Evolutionary conservation across 2,329 filamentous ascomycete species (phyloP).

Genomic region (Botrytis aclada): DNA sequence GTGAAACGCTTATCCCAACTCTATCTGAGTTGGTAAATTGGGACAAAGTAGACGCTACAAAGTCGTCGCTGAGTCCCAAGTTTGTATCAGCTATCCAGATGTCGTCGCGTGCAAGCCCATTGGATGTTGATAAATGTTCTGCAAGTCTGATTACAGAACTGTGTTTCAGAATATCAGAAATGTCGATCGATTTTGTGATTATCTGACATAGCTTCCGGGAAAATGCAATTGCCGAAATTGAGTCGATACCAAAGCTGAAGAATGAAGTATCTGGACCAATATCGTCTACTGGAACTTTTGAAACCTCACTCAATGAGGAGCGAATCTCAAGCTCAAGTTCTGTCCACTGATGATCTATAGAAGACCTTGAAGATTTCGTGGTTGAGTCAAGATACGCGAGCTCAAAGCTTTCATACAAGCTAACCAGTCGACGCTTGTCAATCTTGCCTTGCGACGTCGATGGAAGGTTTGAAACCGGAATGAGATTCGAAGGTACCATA

Average conservation of each 20-base stretch:
- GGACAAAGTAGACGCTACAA: slow-evolving; percentile 24
- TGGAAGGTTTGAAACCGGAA: slow-evolving; percentile 68
- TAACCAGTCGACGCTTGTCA: slow-evolving; percentile 55
- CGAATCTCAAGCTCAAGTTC: slow-evolving; percentile 54
- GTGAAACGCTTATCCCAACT: slow-evolving; percentile 57
- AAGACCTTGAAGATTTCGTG: slow-evolving; percentile 23
- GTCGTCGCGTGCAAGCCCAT: neutral
- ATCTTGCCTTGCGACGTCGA: slow-evolving; percentile 73
- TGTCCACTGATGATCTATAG: slow-evolving; percentile 45
- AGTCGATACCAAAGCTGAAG: slow-evolving; percentile 76
- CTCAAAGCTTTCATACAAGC: slow-evolving; percentile 47
- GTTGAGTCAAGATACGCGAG: slow-evolving; percentile 44
- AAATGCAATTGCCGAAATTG: slow-evolving; percentile 73
- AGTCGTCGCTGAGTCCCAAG: slow-evolving; percentile 31
- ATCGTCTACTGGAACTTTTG: slow-evolving; percentile 40
- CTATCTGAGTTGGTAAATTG: slow-evolving; percentile 30
- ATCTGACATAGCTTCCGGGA: slow-evolving; percentile 53
- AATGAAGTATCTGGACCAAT: slow-evolving; percentile 69
- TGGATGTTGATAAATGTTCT: slow-evolving; percentile 31
- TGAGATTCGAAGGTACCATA: slow-evolving; percentile 73
- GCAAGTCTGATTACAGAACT: slow-evolving; percentile 63
- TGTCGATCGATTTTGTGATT: slow-evolving; percentile 51
- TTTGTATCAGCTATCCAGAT: neutral
- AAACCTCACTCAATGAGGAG: slow-evolving; percentile 37
- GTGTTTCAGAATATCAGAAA: slow-evolving; percentile 68